A percentile compares a stretch with the other conserved stretches of the same genome.
These are phyloP conservation scores for Tetracladium maxilliforme DNA, from an alignment of 2,329 filamentous ascomycete genomes.

Conservation along the genomic window DNA sequence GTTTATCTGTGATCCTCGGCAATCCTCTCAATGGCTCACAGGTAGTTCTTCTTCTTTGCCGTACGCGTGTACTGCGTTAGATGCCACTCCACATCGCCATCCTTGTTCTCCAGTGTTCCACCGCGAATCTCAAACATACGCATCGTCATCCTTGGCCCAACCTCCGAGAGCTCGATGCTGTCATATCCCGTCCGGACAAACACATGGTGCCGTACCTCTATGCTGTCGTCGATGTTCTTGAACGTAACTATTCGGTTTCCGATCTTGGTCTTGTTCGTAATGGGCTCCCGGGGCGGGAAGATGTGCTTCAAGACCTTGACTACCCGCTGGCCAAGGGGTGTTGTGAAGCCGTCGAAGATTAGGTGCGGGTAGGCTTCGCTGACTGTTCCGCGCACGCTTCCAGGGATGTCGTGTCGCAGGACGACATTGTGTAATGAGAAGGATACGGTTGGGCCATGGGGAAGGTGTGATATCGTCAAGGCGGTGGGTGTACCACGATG, in stretches of 20 bases:
- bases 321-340: slow-evolving; percentile 64
- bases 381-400: slow-evolving; percentile 73
- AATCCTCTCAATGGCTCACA: too few relatives aligned
- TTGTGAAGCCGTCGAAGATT: slow-evolving; percentile 88
- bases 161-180: slow-evolving; percentile 76
- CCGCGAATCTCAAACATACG: slow-evolving; percentile 82
- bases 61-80: slow-evolving; percentile 92
- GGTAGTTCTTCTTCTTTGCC: slow-evolving; percentile 86
- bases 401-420: slow-evolving; percentile 82
- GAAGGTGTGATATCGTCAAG: slow-evolving; percentile 73
- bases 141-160: slow-evolving; percentile 96
- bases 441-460: slow-evolving; percentile 74
- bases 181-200: slow-evolving; percentile 89
- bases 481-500: slow-evolving; percentile 87
- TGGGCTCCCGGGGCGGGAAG: slow-evolving; percentile 75
- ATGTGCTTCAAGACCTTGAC: slow-evolving; percentile 87
- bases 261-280: slow-evolving; percentile 57
- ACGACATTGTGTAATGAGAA: slow-evolving; percentile 91
- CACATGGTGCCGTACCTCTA: slow-evolving; percentile 86
- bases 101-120: slow-evolving; percentile 85
- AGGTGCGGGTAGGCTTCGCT: slow-evolving; percentile 88
- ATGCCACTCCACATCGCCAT: slow-evolving; percentile 93
- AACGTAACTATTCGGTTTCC: slow-evolving; percentile 86
- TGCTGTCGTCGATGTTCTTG: slow-evolving; percentile 84
- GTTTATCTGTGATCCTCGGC: too few relatives aligned